Percentiles rank a stretch among this genome's conserved stretches.
These are phyloP conservation scores for Syncephalastrum contaminatum DNA, from an alignment of 371 early-diverging fungal genomes.

Conservation along the genomic window DNA sequence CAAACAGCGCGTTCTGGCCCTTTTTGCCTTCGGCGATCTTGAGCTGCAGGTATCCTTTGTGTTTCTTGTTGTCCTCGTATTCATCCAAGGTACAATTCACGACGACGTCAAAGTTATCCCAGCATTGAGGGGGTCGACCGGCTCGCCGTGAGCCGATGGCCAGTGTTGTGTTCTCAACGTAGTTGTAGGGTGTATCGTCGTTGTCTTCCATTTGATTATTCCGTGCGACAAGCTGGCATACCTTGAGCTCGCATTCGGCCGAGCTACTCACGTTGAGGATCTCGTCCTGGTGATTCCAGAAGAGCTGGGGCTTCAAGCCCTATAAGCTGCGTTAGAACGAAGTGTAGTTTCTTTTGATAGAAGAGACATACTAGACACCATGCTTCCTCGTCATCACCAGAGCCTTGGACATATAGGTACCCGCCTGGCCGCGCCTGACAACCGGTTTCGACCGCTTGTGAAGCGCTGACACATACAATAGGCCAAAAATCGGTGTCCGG, in stretches of 20 bases:
- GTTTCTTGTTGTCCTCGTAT: slow-evolving; percentile 21
- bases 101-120: slow-evolving; percentile 59
- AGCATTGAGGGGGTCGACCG: slow-evolving; percentile 56
- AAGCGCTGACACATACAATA: slow-evolving; percentile 74
- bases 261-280: slow-evolving; percentile 41
- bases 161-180: slow-evolving; percentile 55
- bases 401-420: slow-evolving; percentile 84
- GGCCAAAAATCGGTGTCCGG: slow-evolving; percentile 57
- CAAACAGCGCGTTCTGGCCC: slow-evolving; percentile 59
- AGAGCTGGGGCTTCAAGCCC: slow-evolving; percentile 53
- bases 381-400: slow-evolving; percentile 86
- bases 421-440: slow-evolving; percentile 45
- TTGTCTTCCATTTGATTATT: slow-evolving; percentile 14
- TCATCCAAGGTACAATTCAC: slow-evolving; percentile 64
- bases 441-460: slow-evolving; percentile 59
- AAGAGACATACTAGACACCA: slow-evolving; percentile 64
- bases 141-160: slow-evolving; percentile 59
- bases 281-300: slow-evolving; percentile 65
- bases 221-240: slow-evolving; percentile 35
- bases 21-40: slow-evolving; percentile 74
- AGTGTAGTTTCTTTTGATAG: neutral
- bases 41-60: slow-evolving; percentile 53
- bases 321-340: neutral
- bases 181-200: slow-evolving; percentile 29
- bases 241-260: slow-evolving; percentile 48